Evolutionary conservation across 1,139 yeast genomes (phyloP), one percentile per base, ranked within the genome.

Genomic region (Kodamaea fungicola): DNA sequence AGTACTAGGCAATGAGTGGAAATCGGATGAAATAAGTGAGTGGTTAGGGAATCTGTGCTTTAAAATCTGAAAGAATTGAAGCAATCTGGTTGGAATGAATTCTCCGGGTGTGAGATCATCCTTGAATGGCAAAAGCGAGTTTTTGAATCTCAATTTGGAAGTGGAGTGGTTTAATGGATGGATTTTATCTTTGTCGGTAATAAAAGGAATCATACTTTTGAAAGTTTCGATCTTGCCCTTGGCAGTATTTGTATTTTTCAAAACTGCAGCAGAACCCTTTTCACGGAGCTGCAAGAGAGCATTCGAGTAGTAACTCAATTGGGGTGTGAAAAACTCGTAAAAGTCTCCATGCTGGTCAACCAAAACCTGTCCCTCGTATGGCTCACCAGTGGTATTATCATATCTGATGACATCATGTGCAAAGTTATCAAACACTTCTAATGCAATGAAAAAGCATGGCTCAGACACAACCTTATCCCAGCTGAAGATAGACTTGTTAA

Each of bases 341-440:
- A 84, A 83, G 50, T 87, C 95, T 10, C 92, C 90, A 42, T 79
- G 66, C 28, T 74, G 78, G 52, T 87, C 94, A 30, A 85, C 67
- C 8, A 83, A 73, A 2, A 87, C 95, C 49, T 83, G 79, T 0
- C 90, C 95, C 53, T 87, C 94, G 46, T 77, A 72, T 0, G 95
- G 94, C 42, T 71, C 69, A 6, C 83, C 78, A 0, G 89, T 78
- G 7, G 62, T 52, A 43, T 80, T 76, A 50, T 88, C 95, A 52
- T 85, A 87, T 30, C 94, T 71, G 7, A 87, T 74, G 26, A 84
- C 76, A 55, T 87, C 96, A 57, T 87, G 96, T 2, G 95, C 75
- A 49, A 88, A 78, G 51, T 86, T 88, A 58, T 87, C 95, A 57
- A 88, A 80, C 23, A 88, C 95, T 54, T 88, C 96, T 42, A 86